Percentiles rank a stretch among this genome's conserved stretches.
Evolutionary conservation across 2,329 filamentous ascomycete genomes (phyloP).

Genomic region (Aspergillus sp.): DNA sequence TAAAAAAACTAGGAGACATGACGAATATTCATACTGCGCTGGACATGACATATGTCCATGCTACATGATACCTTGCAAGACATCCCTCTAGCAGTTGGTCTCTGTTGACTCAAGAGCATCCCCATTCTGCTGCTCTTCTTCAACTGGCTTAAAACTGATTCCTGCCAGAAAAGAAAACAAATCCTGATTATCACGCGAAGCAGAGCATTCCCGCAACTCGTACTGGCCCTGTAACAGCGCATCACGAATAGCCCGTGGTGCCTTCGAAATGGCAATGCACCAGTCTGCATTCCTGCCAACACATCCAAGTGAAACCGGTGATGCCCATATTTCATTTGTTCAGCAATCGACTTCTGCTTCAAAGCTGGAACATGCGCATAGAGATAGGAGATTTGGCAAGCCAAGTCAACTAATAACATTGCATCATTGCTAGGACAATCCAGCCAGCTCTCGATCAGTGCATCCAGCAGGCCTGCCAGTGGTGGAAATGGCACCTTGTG

Average conservation of each 20-base stretch:
- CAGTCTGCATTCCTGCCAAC: conserved; percentile 8
- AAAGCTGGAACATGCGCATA: conserved; percentile 11
- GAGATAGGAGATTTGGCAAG: conserved; percentile 9
- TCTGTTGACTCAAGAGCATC: too few relatives aligned
- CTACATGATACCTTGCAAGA: too few relatives aligned
- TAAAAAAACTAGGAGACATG: too few relatives aligned
- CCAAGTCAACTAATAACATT: conserved; percentile 4
- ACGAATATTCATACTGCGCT: too few relatives aligned
- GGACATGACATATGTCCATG: too few relatives aligned
- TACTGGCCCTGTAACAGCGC: conserved; percentile 5
- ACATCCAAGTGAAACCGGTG: conserved; percentile 13
- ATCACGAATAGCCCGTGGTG: conserved; percentile 5
- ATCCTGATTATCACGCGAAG: too few relatives aligned
- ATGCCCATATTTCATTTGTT: conserved; percentile 11
- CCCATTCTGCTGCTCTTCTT: too few relatives aligned
- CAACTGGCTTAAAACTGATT: too few relatives aligned
- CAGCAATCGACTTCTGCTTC: conserved; percentile 10
- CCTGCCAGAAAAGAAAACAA: too few relatives aligned
- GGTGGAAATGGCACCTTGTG: conserved; percentile 5
- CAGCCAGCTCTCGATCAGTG: conserved; percentile 13
- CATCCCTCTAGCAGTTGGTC: too few relatives aligned
- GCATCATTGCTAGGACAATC: conserved; percentile 7
- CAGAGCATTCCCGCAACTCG: not conserved
- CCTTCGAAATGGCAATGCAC: conserved; percentile 2
- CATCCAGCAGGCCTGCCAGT: conserved; percentile 11